Evolutionary conservation across 2,329 filamentous ascomycete species (phyloP).

Genomic region (Ophiostoma populinum): DNA sequence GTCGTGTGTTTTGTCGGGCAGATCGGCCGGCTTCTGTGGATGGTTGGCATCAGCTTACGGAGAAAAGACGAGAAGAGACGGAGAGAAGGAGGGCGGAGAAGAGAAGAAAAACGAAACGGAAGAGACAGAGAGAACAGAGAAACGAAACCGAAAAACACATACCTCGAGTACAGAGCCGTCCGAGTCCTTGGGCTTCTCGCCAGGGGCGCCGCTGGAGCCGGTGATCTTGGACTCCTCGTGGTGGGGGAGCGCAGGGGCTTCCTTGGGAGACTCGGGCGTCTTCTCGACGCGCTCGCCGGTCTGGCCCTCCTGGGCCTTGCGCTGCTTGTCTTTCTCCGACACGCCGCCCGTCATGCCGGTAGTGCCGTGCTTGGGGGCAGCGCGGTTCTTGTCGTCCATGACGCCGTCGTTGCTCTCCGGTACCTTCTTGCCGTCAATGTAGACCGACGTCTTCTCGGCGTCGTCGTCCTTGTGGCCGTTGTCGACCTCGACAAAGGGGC

Average conservation of each 20-base stretch:
- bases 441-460: constrained; percentile 30
- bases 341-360: constrained; percentile 82
- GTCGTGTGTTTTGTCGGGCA: constrained; percentile 64
- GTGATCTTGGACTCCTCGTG: constrained; percentile 57
- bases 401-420: constrained; percentile 59
- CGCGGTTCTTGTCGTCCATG: constrained; percentile 75
- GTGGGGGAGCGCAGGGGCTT: constrained; percentile 64
- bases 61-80: not conserved
- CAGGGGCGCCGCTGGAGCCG: constrained; percentile 20
- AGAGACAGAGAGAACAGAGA: too few relatives aligned
- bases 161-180: constrained; percentile 41
- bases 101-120: not conserved
- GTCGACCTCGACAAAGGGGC: constrained; percentile 54
- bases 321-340: constrained; percentile 67
- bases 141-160: constrained; percentile 13
- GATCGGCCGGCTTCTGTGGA: constrained; percentile 57
- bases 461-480: constrained; percentile 18
- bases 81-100: not conserved
- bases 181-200: constrained; percentile 21
- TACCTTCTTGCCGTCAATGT: constrained; percentile 42
- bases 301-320: constrained; percentile 48
- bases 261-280: constrained; percentile 69
- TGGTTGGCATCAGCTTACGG: not conserved
- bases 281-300: constrained; percentile 52
- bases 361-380: constrained; percentile 65